A percentile compares a stretch with the other conserved stretches of the same genome.
These are phyloP conservation scores for Strigomonas oncopelti DNA, from an alignment of 208 protist species.

Conservation along the genomic window DNA sequence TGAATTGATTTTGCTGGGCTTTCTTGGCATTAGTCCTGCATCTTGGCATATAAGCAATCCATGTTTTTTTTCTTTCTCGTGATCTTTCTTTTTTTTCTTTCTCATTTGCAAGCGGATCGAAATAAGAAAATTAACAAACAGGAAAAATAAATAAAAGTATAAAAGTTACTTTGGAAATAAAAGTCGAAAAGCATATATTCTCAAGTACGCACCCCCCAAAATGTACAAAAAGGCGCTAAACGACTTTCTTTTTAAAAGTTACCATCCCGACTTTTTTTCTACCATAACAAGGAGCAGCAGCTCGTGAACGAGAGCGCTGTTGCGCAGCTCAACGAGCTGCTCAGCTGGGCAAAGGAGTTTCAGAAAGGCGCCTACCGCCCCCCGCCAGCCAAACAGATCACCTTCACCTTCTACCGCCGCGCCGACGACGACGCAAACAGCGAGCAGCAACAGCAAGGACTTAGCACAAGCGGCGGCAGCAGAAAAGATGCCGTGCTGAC, in stretches of 20 bases:
- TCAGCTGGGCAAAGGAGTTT: constrained; percentile 86
- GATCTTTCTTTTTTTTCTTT: constrained; percentile 11
- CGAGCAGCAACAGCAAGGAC: constrained; percentile 5
- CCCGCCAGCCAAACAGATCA: constrained; percentile 69
- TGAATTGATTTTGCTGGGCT: background rate
- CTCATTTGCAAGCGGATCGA: background rate
- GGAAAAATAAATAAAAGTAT: background rate
- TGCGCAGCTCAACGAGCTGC: constrained; percentile 87
- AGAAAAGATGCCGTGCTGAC: constrained; percentile 14
- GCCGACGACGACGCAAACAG: constrained; percentile 26
- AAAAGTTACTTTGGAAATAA: background rate
- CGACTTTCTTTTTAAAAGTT: constrained; percentile 87
- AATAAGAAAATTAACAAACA: background rate
- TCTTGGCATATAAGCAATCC: too few relatives aligned
- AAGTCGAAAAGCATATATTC: background rate
- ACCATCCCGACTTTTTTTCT: constrained; percentile 91
- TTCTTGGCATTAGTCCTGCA: background rate
- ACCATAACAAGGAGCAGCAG: constrained; percentile 75
- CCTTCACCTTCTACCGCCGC: constrained; percentile 81
- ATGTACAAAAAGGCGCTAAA: constrained; percentile 92
- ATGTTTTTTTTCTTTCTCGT: constrained; percentile 19
- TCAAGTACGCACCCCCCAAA: background rate
- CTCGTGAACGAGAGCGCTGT: constrained; percentile 79
- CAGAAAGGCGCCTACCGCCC: constrained; percentile 68
- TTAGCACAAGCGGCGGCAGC: background rate